These are phyloP conservation scores for Tilletiopsis washingtonensis DNA, from an alignment of 1,284 basidiomycete genomes.

Conservation along the genomic window DNA sequence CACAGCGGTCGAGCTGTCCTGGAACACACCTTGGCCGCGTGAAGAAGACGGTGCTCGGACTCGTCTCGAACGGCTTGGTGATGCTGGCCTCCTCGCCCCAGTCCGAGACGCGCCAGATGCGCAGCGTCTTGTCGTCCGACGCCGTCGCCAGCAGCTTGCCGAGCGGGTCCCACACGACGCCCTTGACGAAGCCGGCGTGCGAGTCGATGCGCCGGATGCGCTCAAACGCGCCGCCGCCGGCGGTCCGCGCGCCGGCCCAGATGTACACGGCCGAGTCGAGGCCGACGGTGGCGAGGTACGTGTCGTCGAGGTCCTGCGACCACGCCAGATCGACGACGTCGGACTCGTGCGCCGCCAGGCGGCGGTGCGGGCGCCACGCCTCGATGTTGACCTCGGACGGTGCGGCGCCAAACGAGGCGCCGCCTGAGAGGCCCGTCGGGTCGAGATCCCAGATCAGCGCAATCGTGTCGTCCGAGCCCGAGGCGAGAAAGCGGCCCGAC, in stretches of 20 bases:
- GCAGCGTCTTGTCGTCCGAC: conserved; percentile 90
- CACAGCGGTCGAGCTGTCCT: not conserved
- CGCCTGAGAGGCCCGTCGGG: conserved; percentile 21
- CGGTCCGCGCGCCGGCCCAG: conserved; percentile 54
- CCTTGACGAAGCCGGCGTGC: conserved; percentile 95
- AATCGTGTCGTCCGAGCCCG: conserved; percentile 90
- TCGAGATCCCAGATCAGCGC: conserved; percentile 97
- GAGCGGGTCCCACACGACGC: conserved; percentile 95
- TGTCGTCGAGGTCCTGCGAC: conserved; percentile 70
- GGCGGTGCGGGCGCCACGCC: conserved; percentile 86
- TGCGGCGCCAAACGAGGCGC: conserved; percentile 30
- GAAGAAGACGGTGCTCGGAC: conserved; percentile 92
- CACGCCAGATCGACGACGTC: conserved; percentile 95
- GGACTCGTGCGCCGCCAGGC: conserved; percentile 70
- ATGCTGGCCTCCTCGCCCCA: conserved; percentile 80
- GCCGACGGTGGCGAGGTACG: conserved; percentile 83
- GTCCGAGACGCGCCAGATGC: conserved; percentile 89
- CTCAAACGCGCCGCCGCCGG: conserved; percentile 25
- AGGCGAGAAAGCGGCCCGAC: conserved; percentile 85
- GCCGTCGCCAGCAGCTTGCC: conserved; percentile 74
- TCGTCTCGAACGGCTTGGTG: conserved; percentile 81
- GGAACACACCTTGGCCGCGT: conserved; percentile 67
- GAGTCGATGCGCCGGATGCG: conserved; percentile 67
- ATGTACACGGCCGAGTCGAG: conserved; percentile 83
- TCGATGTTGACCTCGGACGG: conserved; percentile 57